Evolutionary conservation across 768 basidiomycete species (phyloP), one percentile per base, ranked within the genome.

Genomic region (Collybiopsis luxurians): DNA sequence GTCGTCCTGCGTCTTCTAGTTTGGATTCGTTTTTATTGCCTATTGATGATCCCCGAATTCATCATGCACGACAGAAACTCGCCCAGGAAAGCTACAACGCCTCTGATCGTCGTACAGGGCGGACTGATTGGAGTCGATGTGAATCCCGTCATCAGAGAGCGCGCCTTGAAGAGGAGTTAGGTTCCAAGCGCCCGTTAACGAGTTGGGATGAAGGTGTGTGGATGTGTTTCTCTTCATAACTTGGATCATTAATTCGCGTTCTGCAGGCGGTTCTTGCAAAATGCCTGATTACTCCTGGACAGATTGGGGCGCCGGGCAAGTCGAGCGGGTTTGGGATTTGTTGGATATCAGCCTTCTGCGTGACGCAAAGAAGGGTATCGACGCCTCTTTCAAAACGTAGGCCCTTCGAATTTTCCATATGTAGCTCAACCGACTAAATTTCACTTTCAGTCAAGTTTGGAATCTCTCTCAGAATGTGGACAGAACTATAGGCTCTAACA

Each of bases 381-480:
- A 97, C 66, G 86, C 94, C 0, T 87, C 83, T 0, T 95, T 87
- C 70, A 95, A 96, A 67, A 94, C 92, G 87, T 95, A 68, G 67
- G 86, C 75, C 9, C 19, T 9, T 54, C 58, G 44, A 12, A 27
- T 19, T 17, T 11, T 54, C 54, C 4, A 13, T 30, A 21, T 21
- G 30, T 11, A 11, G 17, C 54, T 66, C 21, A 57, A 23, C 51
- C n/a, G 28, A 59, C 64, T 24, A 55, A 55, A 47, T 44, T 53
- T 56, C 24, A 56, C 60, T 28, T 52, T 24, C 60, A 94, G 92
- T 2, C 80, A 86, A 71, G 90, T 98, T 1, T 97, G 95, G 95
- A 98, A 98, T 70, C 79, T 98, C 4, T 95, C 92, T 2, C 95
- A 98, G 71, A 98, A 98, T 63, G 95, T 97, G 23, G 95, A 98